These are phyloP conservation scores for Fragilaria radians DNA, from an alignment of 108 stramenopile species.

Conservation along the genomic window DNA sequence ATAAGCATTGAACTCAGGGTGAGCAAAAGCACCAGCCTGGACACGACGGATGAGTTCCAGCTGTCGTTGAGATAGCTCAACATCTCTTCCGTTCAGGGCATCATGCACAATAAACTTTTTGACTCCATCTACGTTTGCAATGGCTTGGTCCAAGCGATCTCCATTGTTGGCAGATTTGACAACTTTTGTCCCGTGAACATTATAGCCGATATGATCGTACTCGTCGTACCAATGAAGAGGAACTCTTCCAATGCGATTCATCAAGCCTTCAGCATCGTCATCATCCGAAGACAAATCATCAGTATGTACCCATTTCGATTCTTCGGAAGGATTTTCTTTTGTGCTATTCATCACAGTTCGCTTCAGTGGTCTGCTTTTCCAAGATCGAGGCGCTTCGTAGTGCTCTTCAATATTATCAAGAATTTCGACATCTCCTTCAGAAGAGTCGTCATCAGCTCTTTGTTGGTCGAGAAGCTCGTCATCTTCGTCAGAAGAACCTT, in stretches of 20 bases:
- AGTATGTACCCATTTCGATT: slow-evolving; percentile 70
- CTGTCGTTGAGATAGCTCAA: slow-evolving; percentile 84
- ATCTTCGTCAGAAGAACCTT: slow-evolving; percentile 81
- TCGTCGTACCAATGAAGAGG: slow-evolving; percentile 98
- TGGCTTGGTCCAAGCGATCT: slow-evolving; percentile 68
- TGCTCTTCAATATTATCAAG: slow-evolving; percentile 51
- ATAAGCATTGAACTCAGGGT: slow-evolving; percentile 91
- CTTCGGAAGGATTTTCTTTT: slow-evolving; percentile 6
- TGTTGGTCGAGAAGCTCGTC: slow-evolving; percentile 62
- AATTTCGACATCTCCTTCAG: slow-evolving; percentile 58
- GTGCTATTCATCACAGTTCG: slow-evolving; percentile 18
- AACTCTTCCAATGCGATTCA: slow-evolving; percentile 93
- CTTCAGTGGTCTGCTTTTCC: slow-evolving; percentile 30
- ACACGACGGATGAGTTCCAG: slow-evolving; percentile 91
- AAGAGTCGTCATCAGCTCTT: slow-evolving; percentile 41
- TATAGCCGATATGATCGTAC: slow-evolving; percentile 96
- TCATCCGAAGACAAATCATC: slow-evolving; percentile 97
- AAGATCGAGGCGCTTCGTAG: slow-evolving; percentile 51
- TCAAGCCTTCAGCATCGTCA: slow-evolving; percentile 79
- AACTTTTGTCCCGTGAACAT: slow-evolving; percentile 82
- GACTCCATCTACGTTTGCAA: slow-evolving; percentile 65
- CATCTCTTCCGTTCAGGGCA: slow-evolving; percentile 87
- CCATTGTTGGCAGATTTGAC: slow-evolving; percentile 50
- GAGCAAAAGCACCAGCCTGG: slow-evolving; percentile 91
- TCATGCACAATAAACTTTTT: slow-evolving; percentile 89